Evolutionary conservation across 257 asterid genomes (phyloP), one percentile per base, ranked within the genome.

Genomic region (Ligustrum vulgare): DNA sequence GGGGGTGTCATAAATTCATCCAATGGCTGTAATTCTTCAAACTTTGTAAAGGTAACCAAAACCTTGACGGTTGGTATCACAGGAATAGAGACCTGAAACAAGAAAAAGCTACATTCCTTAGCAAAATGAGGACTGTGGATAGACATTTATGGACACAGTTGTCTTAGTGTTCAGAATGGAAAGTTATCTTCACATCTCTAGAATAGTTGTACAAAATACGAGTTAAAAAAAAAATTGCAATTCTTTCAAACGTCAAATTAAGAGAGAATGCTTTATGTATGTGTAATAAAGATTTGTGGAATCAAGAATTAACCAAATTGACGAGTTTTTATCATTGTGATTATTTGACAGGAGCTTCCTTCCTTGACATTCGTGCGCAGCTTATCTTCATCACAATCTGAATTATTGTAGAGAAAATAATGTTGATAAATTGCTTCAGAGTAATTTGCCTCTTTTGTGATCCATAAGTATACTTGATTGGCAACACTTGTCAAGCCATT

Each of bases 1-100:
- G 98, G 98, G 39, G 98, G 97, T 8, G 97, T 92, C 13, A 92
- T 85, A 74, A 91, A 92, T 82, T 94, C 99, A 34, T 92, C 99
- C 77, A 88, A 66, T 1, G 97, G 96, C 84, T 84, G 93, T 70
- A 94, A 76, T 80, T 94, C 99, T 74, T 94, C 97, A 47, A 91
- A 94, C 82, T 92, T 92, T 12, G 98, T 89, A 76, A 94, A 92
- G 45, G 99, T 94, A 56, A 94, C 99, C 80, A 94, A 80, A 70
- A 94, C 98, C 72, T 94, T 83, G 56, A 94, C 87, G 0, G 98
- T 94, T 3, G 99, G 99, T 54, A 94, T 93, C 75, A 92, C 88
- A 10, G 99, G 99, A 76, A 94, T 92, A 18, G 99, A 96, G 72
- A 94, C 93, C 99, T 94, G 91, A 37, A 77, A 82, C 22, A 22